These are phyloP conservation scores for Penicillium digitatum DNA, from an alignment of 2,329 filamentous ascomycete species.

Conservation along the genomic window DNA sequence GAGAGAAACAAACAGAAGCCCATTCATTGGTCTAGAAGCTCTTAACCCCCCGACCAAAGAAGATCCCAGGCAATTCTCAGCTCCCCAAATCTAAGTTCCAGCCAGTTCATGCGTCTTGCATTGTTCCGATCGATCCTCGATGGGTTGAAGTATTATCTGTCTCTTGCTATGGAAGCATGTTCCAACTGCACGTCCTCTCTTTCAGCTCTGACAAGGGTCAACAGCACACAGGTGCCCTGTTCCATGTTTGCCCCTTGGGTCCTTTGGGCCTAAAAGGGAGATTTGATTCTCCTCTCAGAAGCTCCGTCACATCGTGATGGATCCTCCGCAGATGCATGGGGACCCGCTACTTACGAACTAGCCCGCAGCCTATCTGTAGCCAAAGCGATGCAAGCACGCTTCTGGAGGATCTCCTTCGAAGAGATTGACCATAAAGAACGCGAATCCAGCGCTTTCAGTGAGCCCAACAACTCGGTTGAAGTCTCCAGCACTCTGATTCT, in stretches of 20 bases:
- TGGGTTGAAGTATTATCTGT: neutral
- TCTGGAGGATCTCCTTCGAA: conserved; percentile 6
- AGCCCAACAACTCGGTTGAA: neutral
- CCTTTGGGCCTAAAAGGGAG: neutral
- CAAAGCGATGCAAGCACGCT: conserved; percentile 18
- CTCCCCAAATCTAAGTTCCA: conserved; percentile 7
- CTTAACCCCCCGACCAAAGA: conserved; percentile 11
- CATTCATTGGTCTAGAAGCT: no score
- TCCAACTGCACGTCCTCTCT: neutral
- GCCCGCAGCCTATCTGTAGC: conserved; percentile 18
- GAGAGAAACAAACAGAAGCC: neutral
- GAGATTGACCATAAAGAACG: conserved; percentile 4
- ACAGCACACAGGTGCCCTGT: neutral
- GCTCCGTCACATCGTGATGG: conserved; percentile 23
- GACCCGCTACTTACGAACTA: conserved; percentile 32
- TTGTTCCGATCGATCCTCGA: conserved; percentile 5
- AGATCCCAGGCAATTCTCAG: conserved; percentile 8
- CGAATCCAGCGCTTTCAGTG: neutral
- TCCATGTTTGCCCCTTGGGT: neutral
- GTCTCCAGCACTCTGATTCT: conserved; percentile 1
- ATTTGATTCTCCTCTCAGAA: conserved; percentile 13
- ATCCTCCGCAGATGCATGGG: conserved; percentile 26
- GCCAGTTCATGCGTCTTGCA: conserved; percentile 6
- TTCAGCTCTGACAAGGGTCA: neutral
- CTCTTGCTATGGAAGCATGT: neutral